Percentiles rank a stretch among this genome's conserved stretches.
Conservation (phyloP, 345 rosid genomes). For the Acer yangbiense region DNA sequence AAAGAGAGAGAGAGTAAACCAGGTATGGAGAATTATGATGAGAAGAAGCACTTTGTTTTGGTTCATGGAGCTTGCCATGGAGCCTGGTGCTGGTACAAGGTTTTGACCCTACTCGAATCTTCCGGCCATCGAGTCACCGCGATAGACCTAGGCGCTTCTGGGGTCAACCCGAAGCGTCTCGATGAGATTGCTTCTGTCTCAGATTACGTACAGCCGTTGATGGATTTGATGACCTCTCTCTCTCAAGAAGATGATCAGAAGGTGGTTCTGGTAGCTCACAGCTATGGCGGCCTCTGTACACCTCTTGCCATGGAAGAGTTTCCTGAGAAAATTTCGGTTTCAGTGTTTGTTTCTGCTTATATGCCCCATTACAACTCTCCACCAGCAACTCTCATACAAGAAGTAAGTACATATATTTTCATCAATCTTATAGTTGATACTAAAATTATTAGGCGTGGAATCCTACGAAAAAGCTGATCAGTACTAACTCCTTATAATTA, state of each 20-base stretch:
- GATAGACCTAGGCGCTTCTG: constrained; percentile 52
- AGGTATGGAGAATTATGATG: neutral
- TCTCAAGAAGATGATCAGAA: constrained; percentile 25
- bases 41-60: constrained; percentile 36
- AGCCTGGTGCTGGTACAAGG: constrained; percentile 54
- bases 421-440: no score
- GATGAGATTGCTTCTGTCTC: constrained; percentile 34
- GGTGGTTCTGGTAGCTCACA: constrained; percentile 66
- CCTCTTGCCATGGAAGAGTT: constrained; percentile 59
- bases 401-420: neutral
- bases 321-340: constrained; percentile 47
- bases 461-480: no score
- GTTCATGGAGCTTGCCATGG: constrained; percentile 37
- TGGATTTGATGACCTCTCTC: constrained; percentile 52
- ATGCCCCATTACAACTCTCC: constrained; percentile 47
- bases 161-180: constrained; percentile 35
- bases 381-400: constrained; percentile 24
- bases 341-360: constrained; percentile 48
- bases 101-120: constrained; percentile 37
- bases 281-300: constrained; percentile 49
- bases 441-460: no score
- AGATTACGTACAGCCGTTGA: constrained; percentile 49
- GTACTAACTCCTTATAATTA: no score
- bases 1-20: neutral
- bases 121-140: constrained; percentile 56